Conservation (phyloP, 1,139 yeast genomes). For the Candida albicans region DNA sequence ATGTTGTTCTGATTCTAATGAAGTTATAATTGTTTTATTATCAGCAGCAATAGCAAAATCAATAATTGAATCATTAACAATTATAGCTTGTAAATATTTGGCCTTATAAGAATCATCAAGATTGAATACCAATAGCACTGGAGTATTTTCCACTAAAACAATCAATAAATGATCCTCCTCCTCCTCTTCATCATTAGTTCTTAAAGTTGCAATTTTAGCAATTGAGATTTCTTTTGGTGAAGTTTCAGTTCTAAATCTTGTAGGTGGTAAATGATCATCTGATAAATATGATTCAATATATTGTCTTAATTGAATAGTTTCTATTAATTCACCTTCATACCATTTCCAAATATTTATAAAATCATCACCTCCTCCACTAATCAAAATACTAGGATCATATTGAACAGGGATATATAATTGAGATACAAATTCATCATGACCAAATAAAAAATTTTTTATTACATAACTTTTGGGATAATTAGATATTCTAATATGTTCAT, state of each 20-base stretch:
- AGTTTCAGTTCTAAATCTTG: conserved; percentile 56
- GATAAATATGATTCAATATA: conserved; percentile 47
- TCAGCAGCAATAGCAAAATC: conserved; percentile 26
- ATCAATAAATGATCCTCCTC: conserved; percentile 39
- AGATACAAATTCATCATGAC: conserved; percentile 82
- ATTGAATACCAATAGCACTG: conserved; percentile 46
- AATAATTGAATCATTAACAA: conserved; percentile 24
- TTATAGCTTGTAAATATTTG: conserved; percentile 28
- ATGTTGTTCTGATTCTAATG: conserved; percentile 46
- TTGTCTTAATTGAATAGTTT: conserved; percentile 50
- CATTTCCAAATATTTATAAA: conserved; percentile 79
- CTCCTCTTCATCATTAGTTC: conserved; percentile 17
- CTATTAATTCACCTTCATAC: conserved; percentile 48
- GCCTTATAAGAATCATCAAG: conserved; percentile 24
- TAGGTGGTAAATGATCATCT: conserved; percentile 66
- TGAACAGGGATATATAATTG: conserved; percentile 49
- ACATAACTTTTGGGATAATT: conserved; percentile 76
- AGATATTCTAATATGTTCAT: conserved; percentile 92
- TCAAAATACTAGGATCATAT: conserved; percentile 46
- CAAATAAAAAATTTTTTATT: conserved; percentile 81
- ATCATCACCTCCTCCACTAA: conserved; percentile 92
- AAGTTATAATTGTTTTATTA: conserved; percentile 38
- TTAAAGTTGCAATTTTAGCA: conserved; percentile 41
- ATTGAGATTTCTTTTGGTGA: conserved; percentile 54
- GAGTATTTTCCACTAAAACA: conserved; percentile 58